phyloP scores from a whole-genome alignment of 2,329 filamentous ascomycete species.

The Talaromyces sp. region DNA sequence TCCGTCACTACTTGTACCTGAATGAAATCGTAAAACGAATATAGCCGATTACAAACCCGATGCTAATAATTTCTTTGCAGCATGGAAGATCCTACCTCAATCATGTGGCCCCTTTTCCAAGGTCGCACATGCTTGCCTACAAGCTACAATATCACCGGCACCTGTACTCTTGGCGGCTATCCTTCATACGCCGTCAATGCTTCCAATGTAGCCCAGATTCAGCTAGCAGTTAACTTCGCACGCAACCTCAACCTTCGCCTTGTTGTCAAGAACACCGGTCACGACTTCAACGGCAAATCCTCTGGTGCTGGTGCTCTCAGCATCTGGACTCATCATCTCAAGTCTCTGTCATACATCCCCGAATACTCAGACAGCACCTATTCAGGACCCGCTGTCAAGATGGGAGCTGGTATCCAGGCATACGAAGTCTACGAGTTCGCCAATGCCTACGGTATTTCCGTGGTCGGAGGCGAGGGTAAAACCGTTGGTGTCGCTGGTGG shows the following conservation, averaged over 20 bases:
- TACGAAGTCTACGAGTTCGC: slow-evolving; percentile 27
- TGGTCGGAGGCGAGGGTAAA: slow-evolving; percentile 51
- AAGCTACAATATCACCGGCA: slow-evolving; percentile 19
- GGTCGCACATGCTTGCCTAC: slow-evolving; percentile 33
- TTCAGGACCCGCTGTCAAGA: slow-evolving; percentile 8
- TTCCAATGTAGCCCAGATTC: slow-evolving; percentile 16
- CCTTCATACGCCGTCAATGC: slow-evolving; percentile 36
- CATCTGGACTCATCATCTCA: slow-evolving; percentile 52
- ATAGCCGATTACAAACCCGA: not conserved
- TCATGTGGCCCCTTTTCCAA: slow-evolving; percentile 33
- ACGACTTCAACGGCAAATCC: slow-evolving; percentile 38
- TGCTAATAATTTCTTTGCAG: not conserved
- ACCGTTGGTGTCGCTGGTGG: slow-evolving; percentile 60
- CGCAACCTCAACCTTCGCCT: slow-evolving; percentile 11
- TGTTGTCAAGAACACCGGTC: slow-evolving; percentile 18
- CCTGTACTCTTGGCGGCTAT: slow-evolving; percentile 32
- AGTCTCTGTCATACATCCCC: slow-evolving; percentile 41
- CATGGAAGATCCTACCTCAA: slow-evolving; percentile 26
- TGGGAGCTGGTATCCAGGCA: slow-evolving; percentile 10
- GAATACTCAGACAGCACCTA: slow-evolving; percentile 15
- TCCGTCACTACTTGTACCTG: not conserved
- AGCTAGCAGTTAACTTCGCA: slow-evolving; percentile 17
- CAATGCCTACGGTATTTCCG: slow-evolving; percentile 44
- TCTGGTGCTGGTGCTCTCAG: slow-evolving; percentile 47
- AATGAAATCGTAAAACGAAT: not conserved